A percentile compares a stretch with the other conserved stretches of the same genome.
Conservation (phyloP, 2,329 filamentous ascomycete species). For the Fusarium verticillioides region DNA sequence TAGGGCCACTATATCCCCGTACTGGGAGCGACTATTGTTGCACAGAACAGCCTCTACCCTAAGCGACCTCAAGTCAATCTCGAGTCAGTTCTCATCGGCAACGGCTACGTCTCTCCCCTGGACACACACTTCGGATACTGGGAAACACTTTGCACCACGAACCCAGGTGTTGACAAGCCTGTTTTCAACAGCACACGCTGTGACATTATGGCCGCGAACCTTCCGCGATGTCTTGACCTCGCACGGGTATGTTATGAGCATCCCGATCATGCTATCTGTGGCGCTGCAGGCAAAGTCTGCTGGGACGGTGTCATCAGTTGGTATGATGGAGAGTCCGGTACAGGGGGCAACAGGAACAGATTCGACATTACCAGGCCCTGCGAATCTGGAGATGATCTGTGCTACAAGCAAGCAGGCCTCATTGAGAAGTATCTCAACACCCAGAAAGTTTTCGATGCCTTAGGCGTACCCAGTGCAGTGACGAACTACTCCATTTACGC, state of each 20-base stretch:
- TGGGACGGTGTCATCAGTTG: slow-evolving; percentile 11
- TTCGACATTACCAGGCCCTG: slow-evolving; percentile 18
- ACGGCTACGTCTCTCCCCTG: slow-evolving; percentile 35
- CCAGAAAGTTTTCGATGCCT: not conserved
- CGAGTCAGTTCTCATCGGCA: slow-evolving; percentile 27
- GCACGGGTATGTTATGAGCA: slow-evolving; percentile 32
- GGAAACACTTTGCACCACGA: slow-evolving; percentile 37
- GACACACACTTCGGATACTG: slow-evolving; percentile 36
- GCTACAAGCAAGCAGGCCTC: slow-evolving; percentile 6
- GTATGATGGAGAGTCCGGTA: slow-evolving; percentile 5
- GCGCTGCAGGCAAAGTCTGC: slow-evolving; percentile 25
- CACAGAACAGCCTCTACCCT: slow-evolving; percentile 30
- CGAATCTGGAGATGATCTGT: slow-evolving; percentile 2
- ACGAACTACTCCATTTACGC: slow-evolving; percentile 14
- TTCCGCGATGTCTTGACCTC: slow-evolving; percentile 32
- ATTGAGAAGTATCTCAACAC: slow-evolving; percentile 19
- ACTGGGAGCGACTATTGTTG: slow-evolving; percentile 34
- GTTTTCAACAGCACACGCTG: slow-evolving; percentile 34
- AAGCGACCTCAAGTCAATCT: slow-evolving; percentile 25
- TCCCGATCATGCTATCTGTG: slow-evolving; percentile 30
- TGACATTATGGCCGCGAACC: slow-evolving; percentile 23
- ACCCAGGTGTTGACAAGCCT: slow-evolving; percentile 22
- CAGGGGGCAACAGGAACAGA: slow-evolving; percentile 1
- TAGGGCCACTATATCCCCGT: slow-evolving; percentile 37
- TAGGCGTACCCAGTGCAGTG: not conserved